These are phyloP conservation scores for Torulaspora franciscae DNA, from an alignment of 805 yeast genomes.

Conservation along the genomic window DNA sequence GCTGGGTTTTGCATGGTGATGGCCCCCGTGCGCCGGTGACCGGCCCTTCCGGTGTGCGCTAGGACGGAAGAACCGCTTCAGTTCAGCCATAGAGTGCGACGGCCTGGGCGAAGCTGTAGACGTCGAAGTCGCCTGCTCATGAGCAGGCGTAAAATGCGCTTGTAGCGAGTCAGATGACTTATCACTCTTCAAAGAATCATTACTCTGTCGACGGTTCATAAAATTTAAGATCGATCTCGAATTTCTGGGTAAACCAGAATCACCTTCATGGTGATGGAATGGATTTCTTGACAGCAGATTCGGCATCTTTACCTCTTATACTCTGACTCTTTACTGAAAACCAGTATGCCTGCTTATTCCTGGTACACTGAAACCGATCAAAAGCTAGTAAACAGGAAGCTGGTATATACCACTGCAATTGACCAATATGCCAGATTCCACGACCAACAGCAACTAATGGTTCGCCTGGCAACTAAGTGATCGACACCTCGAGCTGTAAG, in stretches of 20 bases:
- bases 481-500: background rate
- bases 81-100: slow-evolving; percentile 56
- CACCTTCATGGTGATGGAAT: slow-evolving; percentile 20
- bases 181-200: slow-evolving; percentile 33
- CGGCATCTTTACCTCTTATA: slow-evolving; percentile 21
- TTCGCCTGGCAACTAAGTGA: background rate
- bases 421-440: background rate
- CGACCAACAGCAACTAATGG: background rate
- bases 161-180: slow-evolving; percentile 27
- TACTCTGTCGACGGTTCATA: slow-evolving; percentile 31
- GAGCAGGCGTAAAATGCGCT: slow-evolving; percentile 12
- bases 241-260: slow-evolving; percentile 13
- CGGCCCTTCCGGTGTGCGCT: slow-evolving; percentile 25
- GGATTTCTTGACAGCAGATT: slow-evolving; percentile 30
- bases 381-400: background rate
- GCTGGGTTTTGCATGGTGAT: slow-evolving; percentile 6
- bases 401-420: background rate
- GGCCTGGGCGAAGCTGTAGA: slow-evolving; percentile 24
- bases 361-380: no score
- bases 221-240: slow-evolving; percentile 32
- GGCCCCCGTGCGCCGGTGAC: slow-evolving; percentile 5
- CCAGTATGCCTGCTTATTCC: no score
- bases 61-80: slow-evolving; percentile 69
- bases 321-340: background rate
- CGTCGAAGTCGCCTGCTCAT: slow-evolving; percentile 6